Evolutionary conservation across 2,329 filamentous ascomycete genomes (phyloP).

Genomic region (Nemania sp.): DNA sequence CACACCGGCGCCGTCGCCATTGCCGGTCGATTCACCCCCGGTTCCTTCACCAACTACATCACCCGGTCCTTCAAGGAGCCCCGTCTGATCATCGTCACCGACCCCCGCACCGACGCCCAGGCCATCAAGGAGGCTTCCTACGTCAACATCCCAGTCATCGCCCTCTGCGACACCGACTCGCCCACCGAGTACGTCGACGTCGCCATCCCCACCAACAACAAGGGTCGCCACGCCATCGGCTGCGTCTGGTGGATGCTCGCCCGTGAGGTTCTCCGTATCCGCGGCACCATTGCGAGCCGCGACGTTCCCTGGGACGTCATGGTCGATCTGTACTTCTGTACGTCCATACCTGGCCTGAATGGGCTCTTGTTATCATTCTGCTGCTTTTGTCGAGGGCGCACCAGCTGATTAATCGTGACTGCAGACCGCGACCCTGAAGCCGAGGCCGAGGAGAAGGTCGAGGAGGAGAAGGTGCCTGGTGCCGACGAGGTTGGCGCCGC

Average conservation of each 20-base stretch:
- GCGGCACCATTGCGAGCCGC: slow-evolving; percentile 93
- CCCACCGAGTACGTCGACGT: slow-evolving; percentile 99
- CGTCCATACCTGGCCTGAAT: slow-evolving; percentile 41
- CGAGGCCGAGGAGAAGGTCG: slow-evolving; percentile 97
- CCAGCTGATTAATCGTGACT: slow-evolving; percentile 27
- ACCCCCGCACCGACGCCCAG: slow-evolving; percentile 99
- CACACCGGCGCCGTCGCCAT: slow-evolving; percentile 98
- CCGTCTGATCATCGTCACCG: slow-evolving; percentile 98
- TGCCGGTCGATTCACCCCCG: slow-evolving; percentile 98
- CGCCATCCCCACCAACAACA: slow-evolving; percentile 99
- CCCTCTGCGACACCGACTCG: slow-evolving; percentile 98
- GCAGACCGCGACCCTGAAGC: slow-evolving; percentile 96
- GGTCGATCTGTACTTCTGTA: slow-evolving; percentile 99
- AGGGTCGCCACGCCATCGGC: slow-evolving; percentile 99
- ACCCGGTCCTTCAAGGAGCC: slow-evolving; percentile 99
- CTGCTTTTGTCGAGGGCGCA: neutral
- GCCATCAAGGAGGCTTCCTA: slow-evolving; percentile 99
- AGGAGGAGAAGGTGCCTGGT: slow-evolving; percentile 87
- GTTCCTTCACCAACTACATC: slow-evolving; percentile 99
- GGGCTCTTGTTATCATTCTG: neutral
- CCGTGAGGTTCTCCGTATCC: slow-evolving; percentile 98
- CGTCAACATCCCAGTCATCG: slow-evolving; percentile 99
- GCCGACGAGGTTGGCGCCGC: slow-evolving; percentile 82
- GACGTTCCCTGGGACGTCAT: slow-evolving; percentile 99
- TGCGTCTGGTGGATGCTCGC: slow-evolving; percentile 99